Evolutionary conservation across 331 rosid genomes (phyloP).

Genomic region (Quercus lobata): DNA sequence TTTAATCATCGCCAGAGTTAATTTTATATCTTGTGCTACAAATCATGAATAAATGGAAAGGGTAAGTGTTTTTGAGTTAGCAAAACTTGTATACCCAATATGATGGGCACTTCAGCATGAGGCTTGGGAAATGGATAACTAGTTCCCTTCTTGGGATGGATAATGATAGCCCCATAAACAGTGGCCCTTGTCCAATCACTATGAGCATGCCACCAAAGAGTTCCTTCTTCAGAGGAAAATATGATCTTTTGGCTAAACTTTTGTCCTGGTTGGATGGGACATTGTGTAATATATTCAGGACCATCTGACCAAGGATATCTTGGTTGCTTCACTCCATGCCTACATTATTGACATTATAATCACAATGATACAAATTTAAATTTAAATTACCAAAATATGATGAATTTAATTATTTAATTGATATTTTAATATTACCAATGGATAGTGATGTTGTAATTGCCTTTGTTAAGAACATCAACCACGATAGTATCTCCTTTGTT

Average conservation of each 20-base stretch:
- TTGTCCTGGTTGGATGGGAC: constrained; percentile 41
- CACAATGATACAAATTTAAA: no score
- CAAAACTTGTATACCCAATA: constrained; percentile 35
- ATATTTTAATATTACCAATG: constrained; percentile 31
- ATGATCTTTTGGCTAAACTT: constrained; percentile 31
- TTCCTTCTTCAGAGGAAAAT: constrained; percentile 40
- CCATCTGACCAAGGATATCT: constrained; percentile 62
- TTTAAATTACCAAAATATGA: no score
- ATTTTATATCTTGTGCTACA: neutral
- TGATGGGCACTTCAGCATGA: constrained; percentile 32
- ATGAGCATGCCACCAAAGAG: constrained; percentile 54
- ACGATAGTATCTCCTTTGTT: constrained; percentile 31
- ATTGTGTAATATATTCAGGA: constrained; percentile 43
- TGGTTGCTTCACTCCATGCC: constrained; percentile 57
- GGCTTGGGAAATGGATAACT: constrained; percentile 44
- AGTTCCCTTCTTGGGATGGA: constrained; percentile 34
- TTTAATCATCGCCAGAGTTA: neutral
- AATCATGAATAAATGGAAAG: no score
- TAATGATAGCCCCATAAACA: constrained; percentile 35
- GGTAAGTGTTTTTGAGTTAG: neutral
- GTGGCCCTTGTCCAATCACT: constrained; percentile 47
- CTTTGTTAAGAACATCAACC: constrained; percentile 42
- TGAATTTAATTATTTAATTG: no score
- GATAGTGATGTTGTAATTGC: constrained; percentile 31
- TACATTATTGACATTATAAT: neutral